These are phyloP conservation scores for Plasmodium malariae DNA, from an alignment of 169 alveolate species.

Conservation along the genomic window DNA sequence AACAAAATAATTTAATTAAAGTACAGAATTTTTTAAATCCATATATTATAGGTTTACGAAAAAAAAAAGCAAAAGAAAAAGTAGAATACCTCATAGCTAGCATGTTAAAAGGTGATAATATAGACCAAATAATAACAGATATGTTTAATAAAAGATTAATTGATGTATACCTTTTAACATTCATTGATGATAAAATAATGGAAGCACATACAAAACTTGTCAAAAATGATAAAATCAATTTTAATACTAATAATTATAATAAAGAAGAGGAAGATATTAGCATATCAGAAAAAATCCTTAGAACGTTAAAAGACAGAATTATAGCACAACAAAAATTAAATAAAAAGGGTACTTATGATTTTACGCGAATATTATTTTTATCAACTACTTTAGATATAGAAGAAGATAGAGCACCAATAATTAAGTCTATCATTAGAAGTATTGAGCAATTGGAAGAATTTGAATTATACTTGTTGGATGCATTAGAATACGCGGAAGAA, in stretches of 20 bases:
- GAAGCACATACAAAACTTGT: slow-evolving; percentile 67
- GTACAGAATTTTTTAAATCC: slow-evolving; percentile 67
- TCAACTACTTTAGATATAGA: slow-evolving; percentile 38
- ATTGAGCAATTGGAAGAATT: slow-evolving; percentile 69
- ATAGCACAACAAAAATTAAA: slow-evolving; percentile 72
- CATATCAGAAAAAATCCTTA: slow-evolving; percentile 52
- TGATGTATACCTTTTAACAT: slow-evolving; percentile 64
- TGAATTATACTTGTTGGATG: slow-evolving; percentile 63
- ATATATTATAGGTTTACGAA: slow-evolving; percentile 41
- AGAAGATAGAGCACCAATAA: slow-evolving; percentile 55
- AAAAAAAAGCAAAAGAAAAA: slow-evolving; percentile 73
- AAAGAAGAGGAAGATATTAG: slow-evolving; percentile 46
- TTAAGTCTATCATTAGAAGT: slow-evolving; percentile 39
- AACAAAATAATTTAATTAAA: slow-evolving; percentile 30
- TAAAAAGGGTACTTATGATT: slow-evolving; percentile 55
- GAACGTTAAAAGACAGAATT: slow-evolving; percentile 62
- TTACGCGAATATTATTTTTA: slow-evolving; percentile 59
- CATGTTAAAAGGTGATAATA: slow-evolving; percentile 41
- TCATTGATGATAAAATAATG: slow-evolving; percentile 69
- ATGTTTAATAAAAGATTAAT: slow-evolving; percentile 57
- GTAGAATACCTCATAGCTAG: slow-evolving; percentile 59
- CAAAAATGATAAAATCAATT: neutral
- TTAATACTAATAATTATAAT: neutral
- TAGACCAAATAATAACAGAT: slow-evolving; percentile 39
- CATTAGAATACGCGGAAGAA: slow-evolving; percentile 64